Conservation (phyloP, 805 yeast genomes). For the Diddensiella santjacobensis region DNA sequence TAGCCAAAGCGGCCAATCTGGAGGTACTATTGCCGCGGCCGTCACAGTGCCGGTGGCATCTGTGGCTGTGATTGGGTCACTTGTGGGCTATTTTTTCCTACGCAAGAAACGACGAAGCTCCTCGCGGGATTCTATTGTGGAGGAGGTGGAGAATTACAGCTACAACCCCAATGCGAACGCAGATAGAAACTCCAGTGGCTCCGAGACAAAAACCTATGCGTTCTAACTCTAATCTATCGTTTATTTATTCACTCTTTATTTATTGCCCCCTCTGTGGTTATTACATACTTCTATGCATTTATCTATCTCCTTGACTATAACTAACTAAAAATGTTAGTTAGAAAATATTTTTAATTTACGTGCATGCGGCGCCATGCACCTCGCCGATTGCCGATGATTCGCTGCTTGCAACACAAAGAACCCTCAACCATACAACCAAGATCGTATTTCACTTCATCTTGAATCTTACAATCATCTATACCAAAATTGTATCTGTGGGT, state of each 20-base stretch:
- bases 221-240: background rate
- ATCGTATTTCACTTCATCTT: too few relatives aligned
- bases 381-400: too few relatives aligned
- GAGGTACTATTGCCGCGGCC: constrained; percentile 7
- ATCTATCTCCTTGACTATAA: too few relatives aligned
- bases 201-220: background rate
- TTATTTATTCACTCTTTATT: constrained; percentile 2
- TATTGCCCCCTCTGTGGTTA: too few relatives aligned
- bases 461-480: too few relatives aligned
- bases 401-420: too few relatives aligned
- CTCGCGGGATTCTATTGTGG: background rate
- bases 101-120: background rate
- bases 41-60: constrained; percentile 7
- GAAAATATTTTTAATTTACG: too few relatives aligned
- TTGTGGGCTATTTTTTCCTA: constrained; percentile 1
- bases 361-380: too few relatives aligned
- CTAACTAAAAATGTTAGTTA: too few relatives aligned
- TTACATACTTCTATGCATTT: too few relatives aligned
- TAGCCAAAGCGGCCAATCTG: background rate
- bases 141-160: background rate
- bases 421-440: too few relatives aligned
- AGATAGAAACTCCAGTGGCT: background rate
- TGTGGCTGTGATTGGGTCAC: constrained; percentile 4
- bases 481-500: too few relatives aligned
- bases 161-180: constrained; percentile 3